Evolutionary conservation across 805 yeast species (phyloP).

Genomic region (Teunomyces funiuensis): DNA sequence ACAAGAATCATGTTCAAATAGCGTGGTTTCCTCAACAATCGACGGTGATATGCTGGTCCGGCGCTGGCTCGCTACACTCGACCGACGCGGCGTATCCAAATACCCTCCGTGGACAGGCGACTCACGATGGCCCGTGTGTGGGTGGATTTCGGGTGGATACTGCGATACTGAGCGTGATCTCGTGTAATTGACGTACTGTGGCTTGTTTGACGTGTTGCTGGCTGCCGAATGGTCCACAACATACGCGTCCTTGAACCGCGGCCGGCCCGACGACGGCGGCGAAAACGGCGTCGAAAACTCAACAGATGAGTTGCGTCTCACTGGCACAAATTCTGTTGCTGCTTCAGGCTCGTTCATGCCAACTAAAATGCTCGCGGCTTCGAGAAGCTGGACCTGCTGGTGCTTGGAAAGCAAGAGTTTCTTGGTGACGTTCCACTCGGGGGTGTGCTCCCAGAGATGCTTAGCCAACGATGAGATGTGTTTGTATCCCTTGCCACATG

Average conservation of each 20-base stretch:
- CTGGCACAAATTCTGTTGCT: background rate
- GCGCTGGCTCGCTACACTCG: background rate
- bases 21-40: background rate
- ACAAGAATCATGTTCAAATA: constrained; percentile 1
- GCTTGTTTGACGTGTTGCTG: background rate
- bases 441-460: constrained; percentile 92
- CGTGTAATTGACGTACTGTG: constrained; percentile 8
- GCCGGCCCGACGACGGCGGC: background rate
- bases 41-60: constrained; percentile 1
- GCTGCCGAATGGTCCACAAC: background rate
- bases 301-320: constrained; percentile 1
- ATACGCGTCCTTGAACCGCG: constrained; percentile 8
- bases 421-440: constrained; percentile 88
- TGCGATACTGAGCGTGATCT: constrained; percentile 46
- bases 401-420: constrained; percentile 80
- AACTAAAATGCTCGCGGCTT: constrained; percentile 74
- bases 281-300: constrained; percentile 2
- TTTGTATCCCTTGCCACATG: constrained; percentile 89
- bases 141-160: constrained; percentile 35
- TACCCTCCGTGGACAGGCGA: constrained; percentile 29
- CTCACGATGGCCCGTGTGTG: constrained; percentile 6
- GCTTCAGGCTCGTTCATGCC: constrained; percentile 55
- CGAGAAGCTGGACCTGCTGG: constrained; percentile 82
- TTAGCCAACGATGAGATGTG: constrained; percentile 86
- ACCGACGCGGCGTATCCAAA: constrained; percentile 25